These are phyloP conservation scores for Puccinia polysora DNA, from an alignment of 1,284 basidiomycete species.

Conservation along the genomic window DNA sequence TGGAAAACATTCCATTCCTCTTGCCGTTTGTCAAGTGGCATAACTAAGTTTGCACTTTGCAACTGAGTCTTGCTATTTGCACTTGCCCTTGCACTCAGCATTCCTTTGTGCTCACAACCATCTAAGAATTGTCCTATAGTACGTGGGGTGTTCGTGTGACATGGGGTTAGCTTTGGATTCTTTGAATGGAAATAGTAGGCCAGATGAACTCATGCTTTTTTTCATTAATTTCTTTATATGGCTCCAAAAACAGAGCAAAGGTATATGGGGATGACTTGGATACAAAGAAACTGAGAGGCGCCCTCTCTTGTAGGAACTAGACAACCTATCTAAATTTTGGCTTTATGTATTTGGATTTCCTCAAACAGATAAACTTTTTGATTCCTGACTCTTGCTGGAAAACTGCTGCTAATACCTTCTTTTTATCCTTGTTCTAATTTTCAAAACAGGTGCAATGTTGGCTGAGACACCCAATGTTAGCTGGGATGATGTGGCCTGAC, in stretches of 20 bases:
- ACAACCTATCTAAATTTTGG: too few species aligned
- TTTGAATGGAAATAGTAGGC: conserved; percentile 2
- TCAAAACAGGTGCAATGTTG: conserved; percentile 66
- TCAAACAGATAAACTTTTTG: too few species aligned
- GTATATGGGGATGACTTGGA: conserved; percentile 82
- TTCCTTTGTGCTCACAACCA: too few species aligned
- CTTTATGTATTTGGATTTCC: not conserved
- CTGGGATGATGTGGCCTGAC: conserved; percentile 97
- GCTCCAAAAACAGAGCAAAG: conserved; percentile 55
- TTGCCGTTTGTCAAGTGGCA: too few species aligned
- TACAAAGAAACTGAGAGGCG: conserved; percentile 86
- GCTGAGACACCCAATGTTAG: conserved; percentile 90
- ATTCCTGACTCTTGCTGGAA: not conserved
- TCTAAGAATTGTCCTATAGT: too few species aligned
- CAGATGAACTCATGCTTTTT: too few species aligned
- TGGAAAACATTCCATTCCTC: too few species aligned
- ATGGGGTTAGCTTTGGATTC: conserved; percentile 54
- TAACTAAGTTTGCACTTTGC: too few species aligned
- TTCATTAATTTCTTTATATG: conserved; percentile 13
- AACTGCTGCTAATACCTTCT: too few species aligned
- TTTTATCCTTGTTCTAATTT: not conserved
- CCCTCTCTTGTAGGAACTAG: conserved; percentile 63
- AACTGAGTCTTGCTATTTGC: too few species aligned
- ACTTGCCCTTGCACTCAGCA: too few species aligned
- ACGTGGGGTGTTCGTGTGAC: too few species aligned